Percentiles rank a stretch among this genome's conserved stretches.
Evolutionary conservation across 2,329 filamentous ascomycete genomes (phyloP).

Genomic region (Fusarium buharicum): DNA sequence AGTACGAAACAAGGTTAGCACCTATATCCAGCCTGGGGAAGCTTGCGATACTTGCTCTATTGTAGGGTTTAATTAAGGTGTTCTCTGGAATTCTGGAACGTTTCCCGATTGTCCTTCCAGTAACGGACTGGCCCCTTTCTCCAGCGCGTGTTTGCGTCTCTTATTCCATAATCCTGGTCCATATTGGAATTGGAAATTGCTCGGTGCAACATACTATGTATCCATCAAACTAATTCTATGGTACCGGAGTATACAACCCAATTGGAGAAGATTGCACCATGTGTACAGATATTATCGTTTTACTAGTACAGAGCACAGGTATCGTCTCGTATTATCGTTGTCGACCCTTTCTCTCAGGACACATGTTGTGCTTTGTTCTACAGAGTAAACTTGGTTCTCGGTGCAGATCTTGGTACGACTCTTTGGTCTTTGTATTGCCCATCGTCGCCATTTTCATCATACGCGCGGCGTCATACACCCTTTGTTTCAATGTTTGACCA

Average conservation of each 20-base stretch:
- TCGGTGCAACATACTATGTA: constrained; percentile 42
- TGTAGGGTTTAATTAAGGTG: constrained; percentile 13
- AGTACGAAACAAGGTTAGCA: constrained; percentile 6
- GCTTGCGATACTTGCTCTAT: neutral
- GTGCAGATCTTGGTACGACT: constrained; percentile 9
- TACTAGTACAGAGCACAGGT: constrained; percentile 10
- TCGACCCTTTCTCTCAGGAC: constrained; percentile 20
- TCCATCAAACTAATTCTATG: constrained; percentile 29
- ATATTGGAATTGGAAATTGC: constrained; percentile 41
- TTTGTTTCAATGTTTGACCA: constrained; percentile 26
- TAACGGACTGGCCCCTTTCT: constrained; percentile 40
- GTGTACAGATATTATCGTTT: constrained; percentile 16
- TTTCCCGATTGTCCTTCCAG: constrained; percentile 17
- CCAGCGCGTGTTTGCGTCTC: constrained; percentile 18
- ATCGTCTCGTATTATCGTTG: constrained; percentile 5
- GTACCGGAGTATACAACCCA: constrained; percentile 37
- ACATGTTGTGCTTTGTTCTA: neutral
- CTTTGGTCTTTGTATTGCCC: neutral
- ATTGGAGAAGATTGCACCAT: constrained; percentile 23
- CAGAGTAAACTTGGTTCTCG: neutral
- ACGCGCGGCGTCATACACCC: constrained; percentile 18
- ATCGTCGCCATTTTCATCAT: neutral
- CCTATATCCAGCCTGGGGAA: constrained; percentile 1
- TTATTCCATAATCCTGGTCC: constrained; percentile 37
- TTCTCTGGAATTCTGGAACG: constrained; percentile 15